Evolutionary conservation across 352 stramenopile species (phyloP).

Genomic region (Globisporangium takayamanum): DNA sequence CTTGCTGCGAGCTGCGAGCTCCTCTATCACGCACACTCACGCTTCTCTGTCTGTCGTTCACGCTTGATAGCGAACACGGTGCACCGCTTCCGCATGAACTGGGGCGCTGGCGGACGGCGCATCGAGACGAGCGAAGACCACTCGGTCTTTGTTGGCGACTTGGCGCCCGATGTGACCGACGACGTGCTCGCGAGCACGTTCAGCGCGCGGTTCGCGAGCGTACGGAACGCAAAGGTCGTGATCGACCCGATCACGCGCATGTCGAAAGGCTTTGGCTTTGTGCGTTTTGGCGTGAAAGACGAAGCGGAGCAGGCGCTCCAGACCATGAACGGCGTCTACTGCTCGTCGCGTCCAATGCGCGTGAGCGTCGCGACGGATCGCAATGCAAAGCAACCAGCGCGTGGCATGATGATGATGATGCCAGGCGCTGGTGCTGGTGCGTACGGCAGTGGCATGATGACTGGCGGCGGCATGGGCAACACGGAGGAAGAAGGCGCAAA

Average conservation of each 20-base stretch:
- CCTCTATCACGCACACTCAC: not conserved
- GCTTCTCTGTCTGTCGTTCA: not conserved
- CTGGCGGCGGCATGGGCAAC: conserved; percentile 6
- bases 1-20: not conserved
- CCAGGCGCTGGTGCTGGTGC: not conserved
- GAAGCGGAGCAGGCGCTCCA: conserved; percentile 85
- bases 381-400: conserved; percentile 27
- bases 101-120: conserved; percentile 79
- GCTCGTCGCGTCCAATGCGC: conserved; percentile 83
- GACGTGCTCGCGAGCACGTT: conserved; percentile 85
- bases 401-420: conserved; percentile 14
- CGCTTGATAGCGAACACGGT: conserved; percentile 65
- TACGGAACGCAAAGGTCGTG: conserved; percentile 87
- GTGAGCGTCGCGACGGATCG: conserved; percentile 87
- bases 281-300: conserved; percentile 85
- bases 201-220: conserved; percentile 64
- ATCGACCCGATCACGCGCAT: conserved; percentile 85
- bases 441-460: conserved; percentile 14
- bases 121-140: conserved; percentile 83
- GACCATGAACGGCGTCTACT: conserved; percentile 89
- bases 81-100: conserved; percentile 91
- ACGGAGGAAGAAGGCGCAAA: conserved; percentile 66
- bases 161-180: conserved; percentile 87
- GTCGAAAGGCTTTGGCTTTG: conserved; percentile 91
- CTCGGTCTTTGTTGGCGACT: conserved; percentile 90